Base-by-base conservation (phyloP, 352 stramenopile species). In the Halophytophthora polymorphica region DNA sequence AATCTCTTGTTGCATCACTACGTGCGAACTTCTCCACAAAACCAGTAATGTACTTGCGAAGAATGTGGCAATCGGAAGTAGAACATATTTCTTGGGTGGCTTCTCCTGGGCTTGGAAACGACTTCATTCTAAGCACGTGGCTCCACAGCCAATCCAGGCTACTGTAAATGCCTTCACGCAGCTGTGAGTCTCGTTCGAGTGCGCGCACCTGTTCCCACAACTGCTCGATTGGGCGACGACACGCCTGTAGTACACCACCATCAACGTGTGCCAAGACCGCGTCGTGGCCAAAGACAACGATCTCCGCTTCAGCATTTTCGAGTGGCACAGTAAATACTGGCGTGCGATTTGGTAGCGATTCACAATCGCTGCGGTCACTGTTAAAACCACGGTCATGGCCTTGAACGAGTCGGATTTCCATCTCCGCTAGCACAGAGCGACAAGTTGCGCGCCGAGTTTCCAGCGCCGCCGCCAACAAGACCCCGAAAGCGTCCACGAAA, bases 401-500 rank as follows among this genome's bases (percentile, higher is more conserved):
- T 8, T 39, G 46, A 47, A 55, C 19, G 12, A 68, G 23, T 5
- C 23, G 44, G 21, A 68, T 38, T 0, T 35, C 19, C 10, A 68
- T 2, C 6, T 41, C 34, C 23, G 49, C 39, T n/a, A 56, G 36
- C 12, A 19, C 36, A 1, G 58, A 63, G 0, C 58, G 58, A 21
- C 42, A 67, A 8, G 58, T 34, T 21, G 35, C 11, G 8, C 35
- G 11, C 41, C 58, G 36, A 15, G 39, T 60, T 37, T 59, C 47
- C 6, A 67, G 37, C 3, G 58, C 53, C 3, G 58, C 34, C 15
- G 48, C 47, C 3, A 67, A 35, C 2, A 67, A 37, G 3, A 58
- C 23, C 1, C 58, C 42, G n/a, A 67, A 55, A 15, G 43, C 53
- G 23, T 67, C 47, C 18, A 67, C 10, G 33, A 67, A 59, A 37